Evolutionary conservation across 768 basidiomycete species (phyloP).

Genomic region (Russula vinacea): DNA sequence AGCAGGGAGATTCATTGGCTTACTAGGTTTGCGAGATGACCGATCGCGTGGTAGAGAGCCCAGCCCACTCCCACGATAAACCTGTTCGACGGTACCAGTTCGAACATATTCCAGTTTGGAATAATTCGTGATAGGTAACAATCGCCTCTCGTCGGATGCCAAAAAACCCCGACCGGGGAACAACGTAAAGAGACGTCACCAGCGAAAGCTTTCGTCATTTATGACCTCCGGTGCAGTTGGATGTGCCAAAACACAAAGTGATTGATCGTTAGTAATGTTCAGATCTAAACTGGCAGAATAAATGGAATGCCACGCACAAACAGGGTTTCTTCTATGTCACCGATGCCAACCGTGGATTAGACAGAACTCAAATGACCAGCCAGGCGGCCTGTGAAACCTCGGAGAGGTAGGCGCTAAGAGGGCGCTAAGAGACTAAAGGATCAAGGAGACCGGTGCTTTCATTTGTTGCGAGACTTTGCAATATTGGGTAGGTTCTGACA

Average conservation of each 20-base stretch:
- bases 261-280: conserved; percentile 37
- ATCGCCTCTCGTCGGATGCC: conserved; percentile 24
- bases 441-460: conserved; percentile 45
- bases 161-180: conserved; percentile 8
- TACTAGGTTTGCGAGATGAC: too few species aligned
- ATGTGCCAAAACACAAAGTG: conserved; percentile 36
- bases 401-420: too few species aligned
- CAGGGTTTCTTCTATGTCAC: conserved; percentile 47
- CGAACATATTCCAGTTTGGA: too few species aligned
- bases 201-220: not conserved
- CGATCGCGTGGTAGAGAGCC: too few species aligned
- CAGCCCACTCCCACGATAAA: not conserved
- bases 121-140: too few species aligned
- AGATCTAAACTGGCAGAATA: conserved; percentile 34
- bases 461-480: conserved; percentile 54
- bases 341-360: conserved; percentile 44
- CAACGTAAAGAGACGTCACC: not conserved
- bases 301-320: conserved; percentile 35
- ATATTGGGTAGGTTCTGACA: conserved; percentile 45
- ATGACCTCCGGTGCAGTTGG: conserved; percentile 33
- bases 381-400: conserved; percentile 15
- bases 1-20: not conserved
- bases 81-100: not conserved
- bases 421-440: conserved; percentile 32
- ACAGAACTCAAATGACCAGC: conserved; percentile 26